Conservation (phyloP, 164 flowering plant species). For the Piper betle region DNA sequence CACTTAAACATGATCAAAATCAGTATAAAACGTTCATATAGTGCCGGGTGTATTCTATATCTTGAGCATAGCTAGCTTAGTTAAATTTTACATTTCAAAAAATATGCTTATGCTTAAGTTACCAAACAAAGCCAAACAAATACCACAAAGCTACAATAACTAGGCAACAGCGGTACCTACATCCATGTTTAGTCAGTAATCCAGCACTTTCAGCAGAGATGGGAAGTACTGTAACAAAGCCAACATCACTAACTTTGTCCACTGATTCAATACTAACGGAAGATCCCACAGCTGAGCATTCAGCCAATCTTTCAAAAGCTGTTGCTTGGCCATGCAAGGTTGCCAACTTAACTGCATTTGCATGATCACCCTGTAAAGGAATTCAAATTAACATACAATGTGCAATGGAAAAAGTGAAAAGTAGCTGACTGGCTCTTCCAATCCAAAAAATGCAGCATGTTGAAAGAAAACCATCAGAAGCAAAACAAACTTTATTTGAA, state of each 20-base stretch:
- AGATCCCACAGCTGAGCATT: slow-evolving; percentile 22
- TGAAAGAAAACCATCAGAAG: neutral
- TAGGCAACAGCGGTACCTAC: slow-evolving; percentile 19
- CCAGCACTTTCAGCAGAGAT: slow-evolving; percentile 81
- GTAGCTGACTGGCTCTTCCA: neutral
- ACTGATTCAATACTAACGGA: slow-evolving; percentile 13
- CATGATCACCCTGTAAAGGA: slow-evolving; percentile 27
- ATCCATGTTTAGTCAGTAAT: slow-evolving; percentile 42
- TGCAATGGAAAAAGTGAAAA: neutral
- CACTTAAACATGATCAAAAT: no score
- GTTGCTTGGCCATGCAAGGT: slow-evolving; percentile 59
- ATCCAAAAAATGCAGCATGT: neutral
- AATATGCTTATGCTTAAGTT: neutral
- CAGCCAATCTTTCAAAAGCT: slow-evolving; percentile 57
- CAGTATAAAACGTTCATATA: neutral
- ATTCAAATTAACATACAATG: neutral
- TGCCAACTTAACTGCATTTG: slow-evolving; percentile 17
- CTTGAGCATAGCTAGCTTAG: neutral
- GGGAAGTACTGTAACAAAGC: slow-evolving; percentile 50
- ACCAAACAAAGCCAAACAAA: neutral
- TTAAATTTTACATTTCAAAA: neutral
- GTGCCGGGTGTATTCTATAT: neutral
- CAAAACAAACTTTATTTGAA: neutral
- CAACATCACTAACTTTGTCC: slow-evolving; percentile 28
- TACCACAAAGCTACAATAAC: neutral